Conservation (phyloP, 768 basidiomycete genomes). For the Leccinum ochraceum region DNA sequence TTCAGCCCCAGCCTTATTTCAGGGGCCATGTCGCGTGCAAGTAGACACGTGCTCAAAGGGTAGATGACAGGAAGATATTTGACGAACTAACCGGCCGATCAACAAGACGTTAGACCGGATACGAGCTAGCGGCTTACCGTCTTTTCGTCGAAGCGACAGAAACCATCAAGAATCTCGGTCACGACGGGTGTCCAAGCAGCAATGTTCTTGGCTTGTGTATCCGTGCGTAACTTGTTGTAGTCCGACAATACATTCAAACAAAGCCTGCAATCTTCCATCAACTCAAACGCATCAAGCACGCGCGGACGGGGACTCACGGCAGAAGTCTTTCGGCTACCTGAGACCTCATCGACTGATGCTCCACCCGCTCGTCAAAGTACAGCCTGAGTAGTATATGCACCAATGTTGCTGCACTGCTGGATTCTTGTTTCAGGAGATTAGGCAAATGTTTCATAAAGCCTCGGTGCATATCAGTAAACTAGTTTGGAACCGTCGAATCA, state of each 20-base stretch:
- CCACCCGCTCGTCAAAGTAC: conserved; percentile 90
- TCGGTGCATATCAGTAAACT: conserved; percentile 33
- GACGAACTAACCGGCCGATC: conserved; percentile 59
- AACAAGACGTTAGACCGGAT: conserved; percentile 2
- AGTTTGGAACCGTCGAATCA: background rate
- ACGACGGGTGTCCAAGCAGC: conserved; percentile 98
- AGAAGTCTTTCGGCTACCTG: conserved; percentile 75
- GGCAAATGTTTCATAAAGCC: conserved; percentile 99
- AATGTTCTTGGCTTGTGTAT: conserved; percentile 94
- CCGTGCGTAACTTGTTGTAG: conserved; percentile 85
- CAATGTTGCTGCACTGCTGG: conserved; percentile 92
- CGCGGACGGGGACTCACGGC: conserved; percentile 46
- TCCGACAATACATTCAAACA: conserved; percentile 87
- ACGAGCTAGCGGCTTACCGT: conserved; percentile 60
- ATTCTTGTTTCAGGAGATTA: conserved; percentile 97
- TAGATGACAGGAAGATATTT: conserved; percentile 90
- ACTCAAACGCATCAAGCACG: background rate
- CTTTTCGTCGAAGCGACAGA: conserved; percentile 86
- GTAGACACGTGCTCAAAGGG: conserved; percentile 82
- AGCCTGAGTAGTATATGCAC: conserved; percentile 90
- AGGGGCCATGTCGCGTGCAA: conserved; percentile 78
- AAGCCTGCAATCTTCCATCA: conserved; percentile 51
- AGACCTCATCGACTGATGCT: conserved; percentile 80
- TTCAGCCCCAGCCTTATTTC: conserved; percentile 82
- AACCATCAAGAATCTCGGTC: conserved; percentile 90